Conservation (phyloP, 306 rosid species). For the Dicorynia guianensis region DNA sequence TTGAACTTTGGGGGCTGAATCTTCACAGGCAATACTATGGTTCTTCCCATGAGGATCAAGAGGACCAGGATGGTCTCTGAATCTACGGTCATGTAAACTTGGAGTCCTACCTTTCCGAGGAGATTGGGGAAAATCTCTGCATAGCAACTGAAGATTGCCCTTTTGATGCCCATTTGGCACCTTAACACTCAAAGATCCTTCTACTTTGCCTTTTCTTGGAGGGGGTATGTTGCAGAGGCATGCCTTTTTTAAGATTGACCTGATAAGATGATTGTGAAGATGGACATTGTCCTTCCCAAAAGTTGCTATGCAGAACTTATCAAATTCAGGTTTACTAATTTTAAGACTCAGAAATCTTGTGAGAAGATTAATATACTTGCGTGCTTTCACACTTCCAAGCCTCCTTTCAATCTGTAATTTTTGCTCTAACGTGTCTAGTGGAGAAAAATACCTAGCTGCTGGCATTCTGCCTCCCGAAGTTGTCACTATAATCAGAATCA, state of each 20-base stretch:
- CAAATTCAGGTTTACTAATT: slow-evolving; percentile 57
- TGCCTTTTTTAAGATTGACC: slow-evolving; percentile 62
- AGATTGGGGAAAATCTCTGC: slow-evolving; percentile 58
- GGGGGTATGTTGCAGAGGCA: slow-evolving; percentile 50
- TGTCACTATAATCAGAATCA: slow-evolving; percentile 49
- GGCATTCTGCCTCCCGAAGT: slow-evolving; percentile 57
- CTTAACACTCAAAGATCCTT: slow-evolving; percentile 48
- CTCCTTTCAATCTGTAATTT: slow-evolving; percentile 61
- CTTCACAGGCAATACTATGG: slow-evolving; percentile 41
- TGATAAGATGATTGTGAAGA: slow-evolving; percentile 69
- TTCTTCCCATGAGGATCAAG: slow-evolving; percentile 61
- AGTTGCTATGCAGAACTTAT: slow-evolving; percentile 56
- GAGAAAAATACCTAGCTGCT: slow-evolving; percentile 48
- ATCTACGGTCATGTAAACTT: slow-evolving; percentile 60
- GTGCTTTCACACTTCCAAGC: slow-evolving; percentile 58
- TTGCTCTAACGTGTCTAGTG: slow-evolving; percentile 49
- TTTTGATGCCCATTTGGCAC: slow-evolving; percentile 53
- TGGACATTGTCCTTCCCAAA: slow-evolving; percentile 67
- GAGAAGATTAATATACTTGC: slow-evolving; percentile 63
- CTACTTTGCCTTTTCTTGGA: slow-evolving; percentile 29
- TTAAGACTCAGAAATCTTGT: slow-evolving; percentile 56
- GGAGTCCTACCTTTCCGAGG: slow-evolving; percentile 71
- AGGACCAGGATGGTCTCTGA: slow-evolving; percentile 56
- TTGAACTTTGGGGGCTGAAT: slow-evolving; percentile 41
- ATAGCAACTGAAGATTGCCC: slow-evolving; percentile 51